phyloP scores from a whole-genome alignment of 164 flowering plant species.

The Umbellularia californica region DNA sequence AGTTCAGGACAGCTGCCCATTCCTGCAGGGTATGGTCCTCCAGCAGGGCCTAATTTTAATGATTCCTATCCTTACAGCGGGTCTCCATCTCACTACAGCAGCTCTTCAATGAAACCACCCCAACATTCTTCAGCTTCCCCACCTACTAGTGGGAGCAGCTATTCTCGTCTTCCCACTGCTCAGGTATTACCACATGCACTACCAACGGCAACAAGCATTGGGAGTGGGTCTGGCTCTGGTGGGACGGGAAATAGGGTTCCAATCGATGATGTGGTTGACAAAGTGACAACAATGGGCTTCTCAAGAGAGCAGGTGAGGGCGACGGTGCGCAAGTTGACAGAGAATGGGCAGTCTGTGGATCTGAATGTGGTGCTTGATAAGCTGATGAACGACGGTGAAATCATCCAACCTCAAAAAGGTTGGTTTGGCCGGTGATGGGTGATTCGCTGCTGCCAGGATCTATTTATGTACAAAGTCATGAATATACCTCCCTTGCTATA shows the following conservation, averaged over 20 bases:
- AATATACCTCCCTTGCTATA: neutral
- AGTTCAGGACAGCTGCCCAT: slow-evolving; percentile 37
- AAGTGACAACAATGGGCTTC: slow-evolving; percentile 84
- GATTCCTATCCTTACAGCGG: slow-evolving; percentile 60
- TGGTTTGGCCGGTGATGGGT: slow-evolving; percentile 61
- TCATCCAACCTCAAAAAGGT: slow-evolving; percentile 57
- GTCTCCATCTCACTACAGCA: slow-evolving; percentile 45
- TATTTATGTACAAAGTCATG: slow-evolving; percentile 4
- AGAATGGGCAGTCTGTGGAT: slow-evolving; percentile 91
- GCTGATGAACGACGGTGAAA: slow-evolving; percentile 75
- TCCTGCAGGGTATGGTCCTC: slow-evolving; percentile 37
- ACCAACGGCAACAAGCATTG: slow-evolving; percentile 57
- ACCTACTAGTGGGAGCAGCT: slow-evolving; percentile 47
- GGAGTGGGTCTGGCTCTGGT: slow-evolving; percentile 50
- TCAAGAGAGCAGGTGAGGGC: slow-evolving; percentile 83
- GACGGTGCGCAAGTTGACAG: slow-evolving; percentile 74
- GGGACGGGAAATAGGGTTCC: slow-evolving; percentile 84
- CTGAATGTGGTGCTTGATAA: slow-evolving; percentile 88
- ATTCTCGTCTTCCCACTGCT: slow-evolving; percentile 86
- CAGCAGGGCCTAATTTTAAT: slow-evolving; percentile 35
- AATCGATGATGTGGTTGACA: slow-evolving; percentile 84
- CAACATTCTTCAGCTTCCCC: slow-evolving; percentile 37
- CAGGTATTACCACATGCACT: slow-evolving; percentile 70
- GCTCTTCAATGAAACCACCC: slow-evolving; percentile 41
- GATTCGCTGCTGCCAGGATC: neutral